Base-by-base conservation (phyloP, 331 rosid species). In the Rosa hybrid region DNA sequence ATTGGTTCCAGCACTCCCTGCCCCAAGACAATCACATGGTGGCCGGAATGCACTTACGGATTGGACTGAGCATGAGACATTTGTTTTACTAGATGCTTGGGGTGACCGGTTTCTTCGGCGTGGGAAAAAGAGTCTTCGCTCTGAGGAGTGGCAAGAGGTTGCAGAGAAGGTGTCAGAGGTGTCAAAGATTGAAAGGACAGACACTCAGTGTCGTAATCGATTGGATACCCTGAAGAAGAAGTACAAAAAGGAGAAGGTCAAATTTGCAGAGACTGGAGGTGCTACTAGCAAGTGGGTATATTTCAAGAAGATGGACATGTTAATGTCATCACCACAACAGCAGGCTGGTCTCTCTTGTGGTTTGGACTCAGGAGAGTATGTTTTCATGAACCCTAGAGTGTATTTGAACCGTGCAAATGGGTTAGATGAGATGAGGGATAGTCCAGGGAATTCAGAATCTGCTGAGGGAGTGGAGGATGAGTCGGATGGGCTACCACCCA, bases 121-220 rank as follows among this genome's bases (percentile, higher is more conserved):
- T 76, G 92, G 91, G 48, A 92, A 92, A 85, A 92, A 91, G 89
- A 92, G 96, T 74, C 96, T 92, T 74, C 87, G 96, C 77, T 84
- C 87, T 41, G 96, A 92, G 79, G 97, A 92, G 77, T 92, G 97
- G 97, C 92, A 86, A 74, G 89, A 90, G 85, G 96, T 92, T 74
- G 91, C 97, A 7, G 95, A 88, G 65, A 86, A 85, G 86, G 97
- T 92, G 39, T 88, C 91, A 18, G 87, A 88, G 82, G 87, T 89
- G 67, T 92, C 96, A 25, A 88, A 88, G 72, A 49, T 88, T 63
- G 91, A 90, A 50, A 90, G 87, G 84, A 90, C 96, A 17, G 92
- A 84, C 75, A 92, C 94, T 38, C 97, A 92, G 71, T 92, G 97
- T 74, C 84, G 97, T 72, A 92, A 92, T 75, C 93, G 91, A 12